These are phyloP conservation scores for Copromyces sp. DNA, from an alignment of 495 filamentous ascomycete genomes.

Conservation along the genomic window DNA sequence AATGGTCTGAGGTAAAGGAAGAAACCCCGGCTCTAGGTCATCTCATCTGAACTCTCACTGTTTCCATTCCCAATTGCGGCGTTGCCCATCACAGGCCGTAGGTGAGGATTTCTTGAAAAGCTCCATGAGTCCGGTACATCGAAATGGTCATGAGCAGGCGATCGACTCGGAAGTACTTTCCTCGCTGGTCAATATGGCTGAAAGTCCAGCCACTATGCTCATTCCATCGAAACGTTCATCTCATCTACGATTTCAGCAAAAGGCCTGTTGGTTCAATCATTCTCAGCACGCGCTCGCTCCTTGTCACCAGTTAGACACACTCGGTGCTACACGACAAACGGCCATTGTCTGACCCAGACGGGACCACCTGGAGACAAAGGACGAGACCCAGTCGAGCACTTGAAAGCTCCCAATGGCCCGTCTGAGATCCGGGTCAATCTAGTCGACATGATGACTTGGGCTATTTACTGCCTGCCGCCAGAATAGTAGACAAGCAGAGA, in stretches of 20 bases:
- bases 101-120: neutral
- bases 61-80: neutral
- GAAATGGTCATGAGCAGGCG: neutral
- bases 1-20: neutral
- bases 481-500: neutral
- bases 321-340: neutral
- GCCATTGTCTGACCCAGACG: neutral
- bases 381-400: neutral
- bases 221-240: neutral
- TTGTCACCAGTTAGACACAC: neutral
- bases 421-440: neutral
- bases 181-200: neutral
- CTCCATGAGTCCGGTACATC: neutral
- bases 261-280: neutral
- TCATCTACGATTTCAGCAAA: neutral
- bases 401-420: neutral
- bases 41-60: neutral
- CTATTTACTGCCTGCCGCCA: neutral
- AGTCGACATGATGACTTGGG: neutral
- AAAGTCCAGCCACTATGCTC: neutral
- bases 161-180: neutral
- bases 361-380: neutral
- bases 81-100: neutral
- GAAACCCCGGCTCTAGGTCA: neutral
- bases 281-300: neutral